Conservation (phyloP, 2,329 filamentous ascomycete genomes). For the Scytalidium lignicola region DNA sequence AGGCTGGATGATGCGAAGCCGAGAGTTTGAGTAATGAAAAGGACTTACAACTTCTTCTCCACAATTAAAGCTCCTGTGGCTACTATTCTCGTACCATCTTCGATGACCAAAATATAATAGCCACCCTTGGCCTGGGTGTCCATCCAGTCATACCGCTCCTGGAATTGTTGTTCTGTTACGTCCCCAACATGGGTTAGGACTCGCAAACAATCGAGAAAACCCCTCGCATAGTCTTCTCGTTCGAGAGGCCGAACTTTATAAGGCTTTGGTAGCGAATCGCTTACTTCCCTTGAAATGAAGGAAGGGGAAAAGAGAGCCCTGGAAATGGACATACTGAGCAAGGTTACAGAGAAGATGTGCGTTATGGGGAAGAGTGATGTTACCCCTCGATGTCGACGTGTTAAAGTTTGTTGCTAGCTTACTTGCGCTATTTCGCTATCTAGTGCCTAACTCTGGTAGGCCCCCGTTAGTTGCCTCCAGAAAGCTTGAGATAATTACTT, state of each 20-base stretch:
- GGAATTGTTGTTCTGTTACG: slow-evolving; percentile 67
- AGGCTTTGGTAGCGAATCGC: slow-evolving; percentile 67
- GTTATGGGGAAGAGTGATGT: too few species aligned
- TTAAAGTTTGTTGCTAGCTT: background rate
- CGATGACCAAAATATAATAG: slow-evolving; percentile 83
- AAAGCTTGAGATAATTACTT: too few species aligned
- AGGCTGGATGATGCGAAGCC: too few species aligned
- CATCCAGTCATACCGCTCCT: slow-evolving; percentile 77
- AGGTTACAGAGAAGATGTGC: too few species aligned
- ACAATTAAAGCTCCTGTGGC: slow-evolving; percentile 84
- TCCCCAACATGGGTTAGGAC: slow-evolving; percentile 90
- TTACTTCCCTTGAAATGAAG: slow-evolving; percentile 72
- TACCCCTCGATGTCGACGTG: background rate
- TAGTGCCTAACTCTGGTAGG: too few species aligned
- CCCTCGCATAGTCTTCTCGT: slow-evolving; percentile 68
- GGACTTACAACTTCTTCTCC: slow-evolving; percentile 81
- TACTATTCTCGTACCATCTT: slow-evolving; percentile 67
- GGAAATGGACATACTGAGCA: slow-evolving; percentile 2
- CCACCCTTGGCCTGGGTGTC: slow-evolving; percentile 58
- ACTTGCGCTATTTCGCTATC: too few species aligned
- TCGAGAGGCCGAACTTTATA: slow-evolving; percentile 78
- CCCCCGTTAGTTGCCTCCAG: too few species aligned
- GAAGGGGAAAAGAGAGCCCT: slow-evolving; percentile 66
- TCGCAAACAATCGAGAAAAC: slow-evolving; percentile 84
- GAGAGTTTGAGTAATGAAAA: too few species aligned